Evolutionary conservation across 352 stramenopile genomes (phyloP), one percentile per base, ranked within the genome.

Genomic region (Thraustotheca clavata): DNA sequence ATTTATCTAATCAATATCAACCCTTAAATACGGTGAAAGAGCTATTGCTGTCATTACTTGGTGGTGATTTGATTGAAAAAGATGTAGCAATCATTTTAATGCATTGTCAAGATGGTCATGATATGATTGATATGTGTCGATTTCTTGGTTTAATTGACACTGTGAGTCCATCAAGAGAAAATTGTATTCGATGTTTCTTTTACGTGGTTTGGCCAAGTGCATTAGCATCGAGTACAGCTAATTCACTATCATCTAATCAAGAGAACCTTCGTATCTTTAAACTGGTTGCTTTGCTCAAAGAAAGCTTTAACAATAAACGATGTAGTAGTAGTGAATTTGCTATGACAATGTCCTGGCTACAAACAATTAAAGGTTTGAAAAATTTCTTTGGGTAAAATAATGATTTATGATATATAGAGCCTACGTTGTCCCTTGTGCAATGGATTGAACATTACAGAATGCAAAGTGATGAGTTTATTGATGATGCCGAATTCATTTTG

Each of bases 161-260:
- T 11, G 43, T 88, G 0, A 67, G 76, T 0, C 41, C 71, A 7
- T 63, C 75, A 4, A 70, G 82, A 24, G 71, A 76, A 47, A 72
- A 68, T 4, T 36, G 87, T 0, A 29, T 84, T 22, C 62, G 69
- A 1, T 69, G 82, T 32, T 72, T 76, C 5, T 91, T 89, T 36
- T 75, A 85, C 60, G 76, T 87, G 34, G 73, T 91, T 43, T 62
- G 70, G 0, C 78, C 39, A 84, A 34, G 68, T 62, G 38, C 68
- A 76, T 35, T 71, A 72, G 47, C 76, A 76, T 1, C 68, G 80
- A 62, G 75, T 76, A 1, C n/a, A n/a, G n/a, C n/a, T n/a, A n/a
- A n/a, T n/a, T n/a, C n/a, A n/a, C n/a, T n/a, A n/a, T n/a, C n/a
- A n/a, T n/a, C 49, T 69, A 0, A 60, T 59, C 24, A 79, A 79